Evolutionary conservation across 2,329 filamentous ascomycete genomes (phyloP), one percentile per base, ranked within the genome.

Genomic region (Tympanopsis confertula): DNA sequence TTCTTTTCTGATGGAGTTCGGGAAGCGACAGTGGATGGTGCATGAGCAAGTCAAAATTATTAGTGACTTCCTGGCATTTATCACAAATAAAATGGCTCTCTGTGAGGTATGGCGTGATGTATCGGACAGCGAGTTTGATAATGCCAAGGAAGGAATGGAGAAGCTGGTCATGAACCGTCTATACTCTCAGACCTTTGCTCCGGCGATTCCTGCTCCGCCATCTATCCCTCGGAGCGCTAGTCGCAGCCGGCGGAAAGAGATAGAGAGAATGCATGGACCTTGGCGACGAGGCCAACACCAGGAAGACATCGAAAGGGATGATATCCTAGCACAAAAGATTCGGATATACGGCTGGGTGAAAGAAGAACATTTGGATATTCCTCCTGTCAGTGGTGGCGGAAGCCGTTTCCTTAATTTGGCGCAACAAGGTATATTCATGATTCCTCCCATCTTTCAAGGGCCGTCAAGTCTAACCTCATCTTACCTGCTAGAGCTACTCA

Each of bases 1-100:
- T 17, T 85, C 80, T 3, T 86, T 86, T 47, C 61, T 86, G 19
- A 68, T 71, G 35, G 81, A 86, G 50, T 86, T 86, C 55, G 78
- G 75, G 18, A 86, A 86, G 61, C 80, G 82, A 50, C 81, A 84
- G 53, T 86, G 81, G 81, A 80, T 82, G 73, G 81, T 83, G 5
- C 80, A 85, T 50, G 81, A 86, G 53, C 81, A 86, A 52, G 80
- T 85, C 42, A 85, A 85, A 55, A 83, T 86, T 39, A 82, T 86
- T 39, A 73, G 75, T 39, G 81, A 86, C 51, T 86, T 86, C 45
- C 59, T 86, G 35, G 73, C 78, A 26, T 86, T 86, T 49, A 86
- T 86, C 40, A 75, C 77, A 15, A 82, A 82, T 52, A 85, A 84
- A 54, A 86, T 86, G 81, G 78, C 74, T 5, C 68, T 78, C 44